phyloP scores from a whole-genome alignment of 768 basidiomycete genomes.

The Krasilnikovozyma curviuscula region DNA sequence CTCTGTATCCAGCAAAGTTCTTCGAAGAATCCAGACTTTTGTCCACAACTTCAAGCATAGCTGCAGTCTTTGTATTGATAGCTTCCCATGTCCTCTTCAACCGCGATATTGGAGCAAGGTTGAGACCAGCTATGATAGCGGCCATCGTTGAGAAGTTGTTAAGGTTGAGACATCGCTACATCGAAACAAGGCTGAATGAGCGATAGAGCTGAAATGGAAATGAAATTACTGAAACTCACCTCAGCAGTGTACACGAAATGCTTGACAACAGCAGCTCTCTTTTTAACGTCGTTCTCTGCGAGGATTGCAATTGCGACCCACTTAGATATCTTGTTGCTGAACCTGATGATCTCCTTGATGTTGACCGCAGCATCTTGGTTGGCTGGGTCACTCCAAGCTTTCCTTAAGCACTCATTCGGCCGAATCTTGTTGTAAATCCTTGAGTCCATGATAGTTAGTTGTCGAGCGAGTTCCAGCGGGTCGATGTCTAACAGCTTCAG shows the following conservation, averaged over 20 bases:
- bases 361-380: constrained; percentile 34
- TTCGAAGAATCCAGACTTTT: constrained; percentile 79
- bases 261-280: constrained; percentile 62
- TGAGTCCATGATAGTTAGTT: constrained; percentile 80
- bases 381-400: constrained; percentile 43
- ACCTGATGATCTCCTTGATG: constrained; percentile 68
- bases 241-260: constrained; percentile 83
- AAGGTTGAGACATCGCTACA: constrained; percentile 62
- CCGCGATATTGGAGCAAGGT: constrained; percentile 78
- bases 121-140: constrained; percentile 81
- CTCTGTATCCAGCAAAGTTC: constrained; percentile 83
- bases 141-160: constrained; percentile 97
- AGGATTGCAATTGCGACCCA: constrained; percentile 84
- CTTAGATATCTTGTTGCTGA: constrained; percentile 79
- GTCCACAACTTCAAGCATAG: constrained; percentile 59
- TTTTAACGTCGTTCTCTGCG: constrained; percentile 54
- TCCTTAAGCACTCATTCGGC: constrained; percentile 69
- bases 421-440: constrained; percentile 68
- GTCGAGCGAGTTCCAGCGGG: constrained; percentile 71
- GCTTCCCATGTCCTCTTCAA: constrained; percentile 87
- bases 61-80: constrained; percentile 53
- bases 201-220: not conserved
- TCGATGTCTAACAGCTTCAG: constrained; percentile 71
- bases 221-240: constrained; percentile 34
- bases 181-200: not conserved